Evolutionary conservation across 83 land plant species (phyloP), one percentile per base, ranked within the genome.

Genomic region (Diphasiastrum complanatum): DNA sequence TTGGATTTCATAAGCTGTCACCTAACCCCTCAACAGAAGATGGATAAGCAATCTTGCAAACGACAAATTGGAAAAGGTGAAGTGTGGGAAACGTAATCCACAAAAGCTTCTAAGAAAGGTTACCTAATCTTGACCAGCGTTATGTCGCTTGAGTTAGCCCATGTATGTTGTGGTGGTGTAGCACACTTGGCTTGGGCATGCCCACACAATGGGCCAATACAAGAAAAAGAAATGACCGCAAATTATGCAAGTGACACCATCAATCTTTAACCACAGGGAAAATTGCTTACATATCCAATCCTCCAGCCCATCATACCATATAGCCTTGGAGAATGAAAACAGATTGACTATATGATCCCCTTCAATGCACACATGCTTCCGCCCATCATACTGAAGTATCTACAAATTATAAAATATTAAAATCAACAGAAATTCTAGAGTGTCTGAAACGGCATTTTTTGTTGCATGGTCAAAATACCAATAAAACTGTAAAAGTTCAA

Each of bases 281-380:
- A 5, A 28, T 24, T 43, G n/a, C 98, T 85, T 75, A 93, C 98
- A 82, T 93, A 93, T 71, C 98, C 99, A 64, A 93, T 77, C 22
- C 99, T 78, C 99, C 99, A 93, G 61, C 99, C 99, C 99, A 93
- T 93, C 99, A 93, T 93, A 49, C 99, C 99, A 64, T 88, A 85
- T n/a, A 1, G 91, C 96, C 80, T 93, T 93, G 3, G 99, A 93
- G 57, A 93, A 93, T 16, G 99, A 93, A 63, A 93, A 93, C 1
- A 93, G 16, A 66, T 93, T 88, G 33, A 93, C 50, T 16, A 93
- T 72, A 58, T 93, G 99, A 56, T 86, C 72, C 5, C 68, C 99
- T 51, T 93, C 96, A 24, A 88, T 47, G 60, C 99, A 93, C 5
- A 68, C 54, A 65, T 93, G 99, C 37, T 89, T 69, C 51, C 68